Conservation (phyloP, 179 eudicot genomes). For the Carnegiea gigantea region DNA sequence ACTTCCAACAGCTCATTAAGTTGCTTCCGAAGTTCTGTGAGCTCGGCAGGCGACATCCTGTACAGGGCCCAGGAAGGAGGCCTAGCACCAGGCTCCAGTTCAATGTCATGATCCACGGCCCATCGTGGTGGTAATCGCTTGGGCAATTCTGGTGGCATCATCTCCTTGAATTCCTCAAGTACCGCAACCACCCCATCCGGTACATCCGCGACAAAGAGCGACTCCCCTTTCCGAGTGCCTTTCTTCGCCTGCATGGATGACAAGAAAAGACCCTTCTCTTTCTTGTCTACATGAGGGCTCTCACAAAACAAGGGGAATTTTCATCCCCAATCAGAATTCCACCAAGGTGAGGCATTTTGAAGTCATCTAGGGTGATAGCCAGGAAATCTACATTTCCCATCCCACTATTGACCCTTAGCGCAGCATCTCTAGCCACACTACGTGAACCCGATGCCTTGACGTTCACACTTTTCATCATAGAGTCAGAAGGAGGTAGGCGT, state of each 20-base stretch:
- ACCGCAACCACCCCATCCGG: background rate
- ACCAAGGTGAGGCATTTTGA: background rate
- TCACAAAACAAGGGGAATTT: background rate
- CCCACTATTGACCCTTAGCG: no score
- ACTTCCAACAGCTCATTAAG: background rate
- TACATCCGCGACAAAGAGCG: no score
- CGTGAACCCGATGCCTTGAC: no score
- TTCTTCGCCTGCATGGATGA: background rate
- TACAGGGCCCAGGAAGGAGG: background rate
- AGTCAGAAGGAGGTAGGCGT: no score
- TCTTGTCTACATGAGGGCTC: background rate
- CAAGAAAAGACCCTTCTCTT: rapidly evolving
- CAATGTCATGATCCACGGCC: background rate
- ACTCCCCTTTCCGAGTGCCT: background rate
- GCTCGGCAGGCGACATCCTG: background rate
- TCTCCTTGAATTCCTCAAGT: no score
- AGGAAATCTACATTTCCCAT: no score
- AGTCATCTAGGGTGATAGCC: no score
- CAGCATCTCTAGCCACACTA: no score
- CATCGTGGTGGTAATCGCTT: background rate
- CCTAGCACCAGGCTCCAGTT: background rate
- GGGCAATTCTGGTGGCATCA: background rate
- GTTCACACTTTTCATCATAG: no score
- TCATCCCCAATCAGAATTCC: background rate
- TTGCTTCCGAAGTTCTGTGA: background rate